phyloP scores from a whole-genome alignment of 2,329 filamentous ascomycete genomes.

The Fusarium buxicola region DNA sequence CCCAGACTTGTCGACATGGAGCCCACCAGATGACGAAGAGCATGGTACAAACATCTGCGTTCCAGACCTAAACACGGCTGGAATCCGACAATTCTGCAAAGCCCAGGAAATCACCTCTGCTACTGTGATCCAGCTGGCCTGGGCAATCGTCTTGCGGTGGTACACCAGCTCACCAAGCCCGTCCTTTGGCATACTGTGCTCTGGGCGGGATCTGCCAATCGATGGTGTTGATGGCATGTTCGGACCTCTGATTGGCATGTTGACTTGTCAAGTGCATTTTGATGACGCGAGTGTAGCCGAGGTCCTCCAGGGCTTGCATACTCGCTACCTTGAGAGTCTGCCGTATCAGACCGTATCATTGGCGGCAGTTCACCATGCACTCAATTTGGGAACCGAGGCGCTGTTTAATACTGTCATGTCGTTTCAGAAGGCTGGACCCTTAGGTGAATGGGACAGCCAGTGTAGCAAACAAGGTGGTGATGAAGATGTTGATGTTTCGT shows the following conservation, averaged over 20 bases:
- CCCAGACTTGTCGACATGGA: conserved; percentile 5
- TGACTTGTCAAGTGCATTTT: not conserved
- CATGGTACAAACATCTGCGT: not conserved
- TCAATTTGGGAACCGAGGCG: not conserved
- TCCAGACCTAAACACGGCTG: not conserved
- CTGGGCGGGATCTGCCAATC: conserved; percentile 5
- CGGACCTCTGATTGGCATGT: conserved; percentile 7
- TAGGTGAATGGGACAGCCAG: not conserved
- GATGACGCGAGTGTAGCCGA: not conserved
- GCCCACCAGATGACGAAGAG: not conserved
- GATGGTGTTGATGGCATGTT: conserved; percentile 3
- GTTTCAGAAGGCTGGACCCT: not conserved
- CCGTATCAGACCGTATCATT: conserved; percentile 10
- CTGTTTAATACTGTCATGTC: conserved; percentile 13
- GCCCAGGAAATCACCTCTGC: conserved; percentile 6
- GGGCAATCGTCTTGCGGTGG: conserved; percentile 11
- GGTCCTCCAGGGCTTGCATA: not conserved
- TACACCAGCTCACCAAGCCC: conserved; percentile 10
- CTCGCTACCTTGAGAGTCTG: not conserved
- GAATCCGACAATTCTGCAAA: not conserved
- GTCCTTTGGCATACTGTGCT: conserved; percentile 11
- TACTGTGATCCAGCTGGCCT: conserved; percentile 2
- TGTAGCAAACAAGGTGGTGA: not conserved
- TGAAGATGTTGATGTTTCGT: conserved; percentile 4
- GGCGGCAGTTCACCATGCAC: conserved; percentile 1